These are phyloP conservation scores for Croton setiger DNA, from an alignment of 441 rosid genomes.

Conservation along the genomic window DNA sequence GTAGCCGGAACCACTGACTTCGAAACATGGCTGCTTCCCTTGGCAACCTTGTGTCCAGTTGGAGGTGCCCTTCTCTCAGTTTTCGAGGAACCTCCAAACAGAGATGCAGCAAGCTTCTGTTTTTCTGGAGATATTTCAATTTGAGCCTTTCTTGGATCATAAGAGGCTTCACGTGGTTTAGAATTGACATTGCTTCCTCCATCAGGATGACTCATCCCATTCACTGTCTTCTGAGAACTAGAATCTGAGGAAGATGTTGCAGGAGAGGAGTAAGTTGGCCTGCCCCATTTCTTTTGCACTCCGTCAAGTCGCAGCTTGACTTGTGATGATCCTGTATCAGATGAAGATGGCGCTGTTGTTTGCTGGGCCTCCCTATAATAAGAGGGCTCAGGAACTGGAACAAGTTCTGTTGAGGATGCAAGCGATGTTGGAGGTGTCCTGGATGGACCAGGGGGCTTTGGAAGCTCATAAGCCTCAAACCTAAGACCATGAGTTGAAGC, in stretches of 20 bases:
- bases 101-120: conserved; percentile 96
- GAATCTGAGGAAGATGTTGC: conserved; percentile 43
- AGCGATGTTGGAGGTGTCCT: conserved; percentile 40
- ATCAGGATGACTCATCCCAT: conserved; percentile 43
- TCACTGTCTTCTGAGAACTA: conserved; percentile 47
- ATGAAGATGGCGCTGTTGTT: conserved; percentile 37
- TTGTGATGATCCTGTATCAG: conserved; percentile 57
- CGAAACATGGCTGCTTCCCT: conserved; percentile 38
- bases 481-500: conserved; percentile 67
- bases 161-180: conserved; percentile 44
- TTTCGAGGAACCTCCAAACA: conserved; percentile 82
- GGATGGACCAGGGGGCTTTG: conserved; percentile 53
- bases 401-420: conserved; percentile 58
- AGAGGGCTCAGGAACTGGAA: conserved; percentile 69
- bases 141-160: conserved; percentile 59
- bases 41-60: conserved; percentile 46
- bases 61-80: conserved; percentile 57
- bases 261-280: conserved; percentile 52
- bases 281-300: conserved; percentile 95
- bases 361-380: conserved; percentile 57
- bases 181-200: conserved; percentile 40
- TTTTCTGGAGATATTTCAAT: conserved; percentile 74
- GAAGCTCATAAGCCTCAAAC: conserved; percentile 96
- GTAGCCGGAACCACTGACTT: conserved; percentile 26
- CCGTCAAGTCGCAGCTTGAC: conserved; percentile 95